Percentiles rank a stretch among this genome's conserved stretches.
These are phyloP conservation scores for Viola odorata DNA, from an alignment of 345 rosid genomes.

Conservation along the genomic window DNA sequence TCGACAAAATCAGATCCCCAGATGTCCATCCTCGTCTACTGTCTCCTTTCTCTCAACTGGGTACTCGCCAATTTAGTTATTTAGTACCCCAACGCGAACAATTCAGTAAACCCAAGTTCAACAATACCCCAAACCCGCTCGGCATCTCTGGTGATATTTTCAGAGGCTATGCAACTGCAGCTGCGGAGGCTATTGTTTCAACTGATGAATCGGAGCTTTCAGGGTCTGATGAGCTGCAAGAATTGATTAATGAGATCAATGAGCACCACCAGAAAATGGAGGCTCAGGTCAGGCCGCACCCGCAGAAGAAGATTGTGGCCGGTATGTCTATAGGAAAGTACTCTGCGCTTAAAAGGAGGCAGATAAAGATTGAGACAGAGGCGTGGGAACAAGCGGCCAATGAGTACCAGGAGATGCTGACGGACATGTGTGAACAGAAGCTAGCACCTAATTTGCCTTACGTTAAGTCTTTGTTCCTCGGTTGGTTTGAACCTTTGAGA, in stretches of 20 bases:
- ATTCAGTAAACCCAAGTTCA: slow-evolving; percentile 13
- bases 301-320: slow-evolving; percentile 41
- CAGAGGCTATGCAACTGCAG: slow-evolving; percentile 42
- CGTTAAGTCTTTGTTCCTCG: slow-evolving; percentile 76
- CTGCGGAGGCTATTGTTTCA: slow-evolving; percentile 57
- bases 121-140: slow-evolving; percentile 10
- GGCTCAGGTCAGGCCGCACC: slow-evolving; percentile 12
- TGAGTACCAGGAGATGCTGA: slow-evolving; percentile 77
- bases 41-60: slow-evolving; percentile 9
- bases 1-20: slow-evolving; percentile 9
- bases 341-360: slow-evolving; percentile 48
- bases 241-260: slow-evolving; percentile 37
- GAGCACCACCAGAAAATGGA: slow-evolving; percentile 33
- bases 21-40: slow-evolving; percentile 2
- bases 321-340: slow-evolving; percentile 60
- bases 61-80: slow-evolving; percentile 16
- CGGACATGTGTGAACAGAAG: slow-evolving; percentile 91
- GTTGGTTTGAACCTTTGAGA: slow-evolving; percentile 92
- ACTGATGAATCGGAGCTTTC: slow-evolving; percentile 67
- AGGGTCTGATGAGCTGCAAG: slow-evolving; percentile 64
- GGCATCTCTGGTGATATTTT: slow-evolving; percentile 11
- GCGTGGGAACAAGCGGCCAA: slow-evolving; percentile 87
- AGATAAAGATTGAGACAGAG: slow-evolving; percentile 79
- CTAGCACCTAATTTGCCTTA: slow-evolving; percentile 93
- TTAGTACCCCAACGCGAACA: slow-evolving; percentile 19